Base-by-base conservation (phyloP, 177 flowering plant species). In the Vitis hybrid region DNA sequence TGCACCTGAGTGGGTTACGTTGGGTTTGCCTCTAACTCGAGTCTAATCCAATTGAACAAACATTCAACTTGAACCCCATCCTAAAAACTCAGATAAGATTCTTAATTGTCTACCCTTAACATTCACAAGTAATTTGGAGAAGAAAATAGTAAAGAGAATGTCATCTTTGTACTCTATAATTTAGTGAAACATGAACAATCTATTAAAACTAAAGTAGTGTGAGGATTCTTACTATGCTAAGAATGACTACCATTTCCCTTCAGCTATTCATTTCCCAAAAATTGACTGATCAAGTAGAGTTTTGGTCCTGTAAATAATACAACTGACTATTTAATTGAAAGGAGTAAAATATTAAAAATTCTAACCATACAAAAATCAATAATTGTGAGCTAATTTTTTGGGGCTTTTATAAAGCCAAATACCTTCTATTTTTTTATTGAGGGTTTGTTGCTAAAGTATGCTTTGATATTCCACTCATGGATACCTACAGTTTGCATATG, bases 361-460 rank as follows among this genome's bases (percentile, higher is more conserved):
- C 6, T 50, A 54, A 34, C 31, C 5, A 51, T 39, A 39, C 45
- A 39, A 39, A 39, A 39, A 39, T 26, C 29, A 26, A 26, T 26
- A 26, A 26, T 26, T 1, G 59, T 66, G 51, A 49, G 19, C 63
- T 53, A 56, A 26, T 26, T 10, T 69, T 61, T 50, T 2, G 16
- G 52, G 61, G 66, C 58, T 10, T 60, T 56, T 7, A 53, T 1
- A 29, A 31, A 45, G 54, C 8, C 57, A 54, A 48, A 16, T 77
- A 92, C 94, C 91, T 87, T 75, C 22, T 78, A 57, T 68, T 82
- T 77, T 83, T 83, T 65, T 74, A 77, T 14, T 15, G 74, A 56
- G 81, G 79, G 22, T 69, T 71, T 34, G 9, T 39, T 31, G 60
- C 69, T 18, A 81, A 73, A 67, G 70, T 71, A 68, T 68, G 76